These are phyloP conservation scores for Oryza meridionalis DNA, from an alignment of 176 grass and related monocot genomes.

Conservation along the genomic window DNA sequence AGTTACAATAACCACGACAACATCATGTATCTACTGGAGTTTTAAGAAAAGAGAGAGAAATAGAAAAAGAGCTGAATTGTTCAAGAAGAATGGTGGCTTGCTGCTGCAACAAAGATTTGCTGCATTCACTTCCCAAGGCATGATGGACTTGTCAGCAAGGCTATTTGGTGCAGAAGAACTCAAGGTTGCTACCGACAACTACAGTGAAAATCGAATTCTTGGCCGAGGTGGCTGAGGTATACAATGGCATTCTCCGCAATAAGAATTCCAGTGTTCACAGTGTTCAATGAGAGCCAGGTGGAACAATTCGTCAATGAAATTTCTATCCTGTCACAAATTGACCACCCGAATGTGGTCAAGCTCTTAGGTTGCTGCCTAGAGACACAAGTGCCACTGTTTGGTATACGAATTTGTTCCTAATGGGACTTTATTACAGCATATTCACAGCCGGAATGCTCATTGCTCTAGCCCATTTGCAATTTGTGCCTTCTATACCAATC, in stretches of 20 bases:
- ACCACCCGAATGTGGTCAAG: constrained; percentile 58
- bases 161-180: constrained; percentile 59
- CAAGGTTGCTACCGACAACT: constrained; percentile 43
- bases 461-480: constrained; percentile 48
- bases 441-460: constrained; percentile 25
- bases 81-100: constrained; percentile 58
- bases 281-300: constrained; percentile 58
- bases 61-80: constrained; percentile 41
- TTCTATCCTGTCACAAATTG: constrained; percentile 43
- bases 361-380: constrained; percentile 63
- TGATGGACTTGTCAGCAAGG: constrained; percentile 9
- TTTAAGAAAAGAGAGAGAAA: constrained; percentile 24
- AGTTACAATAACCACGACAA: neutral
- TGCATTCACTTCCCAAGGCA: constrained; percentile 14
- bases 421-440: constrained; percentile 56
- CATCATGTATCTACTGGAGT: constrained; percentile 20
- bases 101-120: constrained; percentile 51
- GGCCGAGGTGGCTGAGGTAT: constrained; percentile 52
- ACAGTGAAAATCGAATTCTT: constrained; percentile 34
- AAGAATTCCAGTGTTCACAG: constrained; percentile 26
- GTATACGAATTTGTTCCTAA: constrained; percentile 68
- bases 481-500: constrained; percentile 41
- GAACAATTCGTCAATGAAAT: constrained; percentile 68
- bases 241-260: constrained; percentile 48
- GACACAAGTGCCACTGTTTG: constrained; percentile 41